These are phyloP conservation scores for Fragaria ananassa DNA, from an alignment of 306 rosid genomes.

Conservation along the genomic window DNA sequence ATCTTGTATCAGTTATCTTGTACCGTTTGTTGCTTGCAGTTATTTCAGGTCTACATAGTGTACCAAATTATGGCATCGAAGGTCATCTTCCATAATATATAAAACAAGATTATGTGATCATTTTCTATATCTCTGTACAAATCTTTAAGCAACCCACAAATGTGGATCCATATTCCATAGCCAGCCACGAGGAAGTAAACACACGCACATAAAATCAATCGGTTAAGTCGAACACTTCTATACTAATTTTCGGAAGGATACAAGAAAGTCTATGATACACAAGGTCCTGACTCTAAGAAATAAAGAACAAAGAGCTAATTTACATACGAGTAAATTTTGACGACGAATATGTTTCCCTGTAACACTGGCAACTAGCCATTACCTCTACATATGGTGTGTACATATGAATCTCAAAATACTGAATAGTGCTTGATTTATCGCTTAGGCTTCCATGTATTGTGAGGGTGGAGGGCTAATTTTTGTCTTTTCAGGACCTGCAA, in stretches of 20 bases:
- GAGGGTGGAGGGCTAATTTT: constrained; percentile 82
- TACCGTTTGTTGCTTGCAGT: no score
- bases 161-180: neutral
- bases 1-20: neutral
- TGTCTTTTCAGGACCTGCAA: constrained; percentile 80
- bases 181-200: neutral
- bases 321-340: constrained; percentile 37
- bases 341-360: constrained; percentile 28
- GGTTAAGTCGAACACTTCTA: constrained; percentile 23
- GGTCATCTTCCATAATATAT: neutral
- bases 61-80: neutral
- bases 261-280: constrained; percentile 23
- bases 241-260: neutral
- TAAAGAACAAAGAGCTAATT: constrained; percentile 7
- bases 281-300: constrained; percentile 16
- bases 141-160: neutral
- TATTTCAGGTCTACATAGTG: neutral
- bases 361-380: constrained; percentile 30
- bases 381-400: constrained; percentile 28
- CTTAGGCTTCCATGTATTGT: constrained; percentile 84
- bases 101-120: neutral
- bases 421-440: constrained; percentile 20
- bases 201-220: constrained; percentile 2
- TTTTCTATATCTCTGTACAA: neutral
- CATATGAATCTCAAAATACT: constrained; percentile 27